Evolutionary conservation across 2,329 filamentous ascomycete species (phyloP), one percentile per base, ranked within the genome.

Genomic region (Neofusicoccum kwambonambiense): DNA sequence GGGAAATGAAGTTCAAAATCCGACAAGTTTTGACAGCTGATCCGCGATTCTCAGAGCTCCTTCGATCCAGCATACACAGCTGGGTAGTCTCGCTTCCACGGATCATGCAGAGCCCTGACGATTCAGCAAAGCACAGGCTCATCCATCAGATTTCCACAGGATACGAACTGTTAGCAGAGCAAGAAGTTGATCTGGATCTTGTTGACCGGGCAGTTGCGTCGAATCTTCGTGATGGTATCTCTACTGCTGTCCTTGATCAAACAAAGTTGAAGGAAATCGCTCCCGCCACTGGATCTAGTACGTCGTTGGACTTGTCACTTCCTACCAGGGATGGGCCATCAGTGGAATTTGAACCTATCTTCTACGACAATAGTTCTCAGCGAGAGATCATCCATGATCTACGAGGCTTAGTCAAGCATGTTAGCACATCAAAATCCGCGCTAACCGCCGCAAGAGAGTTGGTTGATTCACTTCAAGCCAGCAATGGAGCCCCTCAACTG

Each of bases 11-110:
- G 70, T 69, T 57, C 62, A 75, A 73, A 50, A 75, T 96, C 4
- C 82, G 82, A 34, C 84, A 88, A 67, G 79, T 96, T 31, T 80
- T 89, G 5, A 83, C 79, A 44, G 86, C 88, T 11, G 87, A 92
- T 69, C 78, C 83, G 1, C 80, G 85, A 56, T 81, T 93, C 1
- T 79, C 84, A 3, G 87, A 90, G 22, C 79, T 86, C 2, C 80
- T 94, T 31, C 91, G 91, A 70, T 85, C 83, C 34, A 89, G 86
- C 0, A 82, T 96, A 0, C 90, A 94, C 74, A 88, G 88, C 61
- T 97, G 93, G 93, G 85, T 93, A 27, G 86, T 87, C 2, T 89
- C 91, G 45, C 84, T 99, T 17, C 89, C 94, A 4, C 86, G 93
- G 15, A 78, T 92, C 13, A 93, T 97, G 87, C 92, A 94, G 74